A percentile compares a stretch with the other conserved stretches of the same genome.
These are phyloP conservation scores for Ophiocordyceps camponoti-saundersi DNA, from an alignment of 2,329 filamentous ascomycete species.

Conservation along the genomic window DNA sequence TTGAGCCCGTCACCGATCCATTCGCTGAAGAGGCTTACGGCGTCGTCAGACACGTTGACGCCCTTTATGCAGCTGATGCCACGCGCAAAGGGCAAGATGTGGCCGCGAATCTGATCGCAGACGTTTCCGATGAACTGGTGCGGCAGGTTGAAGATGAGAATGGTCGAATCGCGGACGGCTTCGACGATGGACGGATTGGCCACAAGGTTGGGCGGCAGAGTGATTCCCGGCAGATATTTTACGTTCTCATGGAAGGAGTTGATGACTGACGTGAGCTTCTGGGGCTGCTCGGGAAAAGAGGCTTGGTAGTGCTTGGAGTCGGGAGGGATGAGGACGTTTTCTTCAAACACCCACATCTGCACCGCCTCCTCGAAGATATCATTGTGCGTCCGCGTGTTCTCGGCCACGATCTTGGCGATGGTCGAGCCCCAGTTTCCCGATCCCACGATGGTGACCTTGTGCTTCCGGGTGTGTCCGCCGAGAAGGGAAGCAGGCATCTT, in stretches of 20 bases:
- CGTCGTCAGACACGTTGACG: constrained; percentile 76
- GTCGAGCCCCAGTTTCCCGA: constrained; percentile 98
- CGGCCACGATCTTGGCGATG: constrained; percentile 90
- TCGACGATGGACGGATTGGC: constrained; percentile 70
- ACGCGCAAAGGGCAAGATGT: constrained; percentile 80
- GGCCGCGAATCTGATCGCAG: constrained; percentile 68
- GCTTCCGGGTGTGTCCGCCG: constrained; percentile 47
- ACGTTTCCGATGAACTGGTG: constrained; percentile 90
- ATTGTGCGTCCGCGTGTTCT: constrained; percentile 66
- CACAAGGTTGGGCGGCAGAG: constrained; percentile 65
- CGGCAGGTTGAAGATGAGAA: constrained; percentile 90
- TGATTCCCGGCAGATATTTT: constrained; percentile 89
- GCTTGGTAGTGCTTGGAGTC: constrained; percentile 57
- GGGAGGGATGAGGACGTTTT: constrained; percentile 60
- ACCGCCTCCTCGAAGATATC: constrained; percentile 76
- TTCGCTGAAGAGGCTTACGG: constrained; percentile 82
- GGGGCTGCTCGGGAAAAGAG: constrained; percentile 43
- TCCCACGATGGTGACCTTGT: constrained; percentile 87
- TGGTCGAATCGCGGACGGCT: constrained; percentile 66
- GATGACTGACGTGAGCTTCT: constrained; percentile 84
- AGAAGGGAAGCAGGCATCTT: constrained; percentile 18
- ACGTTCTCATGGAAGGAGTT: constrained; percentile 90
- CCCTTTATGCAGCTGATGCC: constrained; percentile 98
- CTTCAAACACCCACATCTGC: constrained; percentile 99
- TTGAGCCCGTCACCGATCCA: constrained; percentile 79